Base-by-base conservation (phyloP, 495 filamentous ascomycete species). In the Thermochaetoides thermophila region DNA sequence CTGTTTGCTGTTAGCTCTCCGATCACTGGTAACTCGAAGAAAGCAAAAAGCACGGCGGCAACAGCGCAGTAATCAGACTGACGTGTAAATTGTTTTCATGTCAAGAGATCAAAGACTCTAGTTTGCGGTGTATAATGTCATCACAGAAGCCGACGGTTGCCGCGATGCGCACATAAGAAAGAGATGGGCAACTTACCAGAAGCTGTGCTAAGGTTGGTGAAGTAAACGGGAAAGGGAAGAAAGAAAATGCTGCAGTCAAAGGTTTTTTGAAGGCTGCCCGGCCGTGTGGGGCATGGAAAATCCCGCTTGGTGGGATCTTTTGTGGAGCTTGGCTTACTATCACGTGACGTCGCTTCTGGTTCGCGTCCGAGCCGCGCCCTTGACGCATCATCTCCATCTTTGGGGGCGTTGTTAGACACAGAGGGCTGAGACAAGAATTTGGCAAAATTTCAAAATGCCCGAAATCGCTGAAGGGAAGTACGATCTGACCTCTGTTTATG, bases 91-190 rank as follows among this genome's bases (percentile, higher is more conserved):
- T 33, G 63, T 50, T 87, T 94, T 87, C 89, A 92, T 84, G 25
- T 73, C 78, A 79, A 66, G 8, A 68, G 51, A 81, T 96, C 87
- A 96, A 95, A 96, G 87, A 96, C 87, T 96, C 87, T 96, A 96
- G 87, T 96, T 96, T 86, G 82, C 74, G 78, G 84, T 87, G 80
- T 84, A 68, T 53, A 29, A 38, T 72, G 59, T 72, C 68, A 71
- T 72, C 68, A 72, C 44, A 36, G 49, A 56, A 37, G 17, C 34
- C 35, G 32, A 31, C 37, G 37, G 27, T 29, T 29, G 25, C 18
- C 32, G 37, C 19, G 29, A 18, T 23, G 35, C 25, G 28, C 21
- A 17, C 32, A 34, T 17, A 31, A 29, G 29, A 32, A 32, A 40
- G n/a, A 15, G 21, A 34, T 20, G 12, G 15, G 22, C 3, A 11